Percentiles rank a stretch among this genome's conserved stretches.
phyloP scores from a whole-genome alignment of 1,284 basidiomycete genomes.

The Caloboletus inedulis region DNA sequence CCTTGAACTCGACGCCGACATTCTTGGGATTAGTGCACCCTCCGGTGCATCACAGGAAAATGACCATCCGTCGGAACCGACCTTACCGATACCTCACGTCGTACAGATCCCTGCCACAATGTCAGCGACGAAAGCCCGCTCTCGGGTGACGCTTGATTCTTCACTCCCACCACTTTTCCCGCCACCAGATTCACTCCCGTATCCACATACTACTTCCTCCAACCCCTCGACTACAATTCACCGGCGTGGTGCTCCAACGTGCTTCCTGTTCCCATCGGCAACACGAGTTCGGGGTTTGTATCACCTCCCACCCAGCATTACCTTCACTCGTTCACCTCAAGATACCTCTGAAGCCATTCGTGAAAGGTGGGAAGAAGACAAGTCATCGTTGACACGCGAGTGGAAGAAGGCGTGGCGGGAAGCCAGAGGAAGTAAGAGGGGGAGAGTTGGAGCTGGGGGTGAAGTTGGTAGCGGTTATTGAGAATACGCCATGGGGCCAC shows the following conservation, averaged over 20 bases:
- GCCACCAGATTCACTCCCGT: constrained; percentile 29
- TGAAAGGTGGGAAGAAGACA: constrained; percentile 67
- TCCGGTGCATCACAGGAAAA: constrained; percentile 3
- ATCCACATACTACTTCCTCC: constrained; percentile 5
- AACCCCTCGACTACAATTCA: not conserved
- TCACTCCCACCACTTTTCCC: constrained; percentile 66
- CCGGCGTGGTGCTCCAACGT: constrained; percentile 7
- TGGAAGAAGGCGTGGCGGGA: constrained; percentile 82
- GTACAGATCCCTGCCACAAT: not conserved
- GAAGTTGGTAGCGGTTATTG: constrained; percentile 23
- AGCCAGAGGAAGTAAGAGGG: constrained; percentile 65
- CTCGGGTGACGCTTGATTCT: constrained; percentile 41
- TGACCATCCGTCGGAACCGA: not conserved
- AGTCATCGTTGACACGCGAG: constrained; percentile 67
- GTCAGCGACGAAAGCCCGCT: constrained; percentile 6
- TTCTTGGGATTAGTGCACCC: constrained; percentile 22
- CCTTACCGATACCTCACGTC: not conserved
- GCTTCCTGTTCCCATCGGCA: constrained; percentile 24
- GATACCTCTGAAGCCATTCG: constrained; percentile 59
- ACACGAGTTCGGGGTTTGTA: constrained; percentile 43
- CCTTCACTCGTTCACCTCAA: constrained; percentile 45
- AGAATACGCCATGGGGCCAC: not conserved
- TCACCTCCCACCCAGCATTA: constrained; percentile 30
- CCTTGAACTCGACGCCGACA: constrained; percentile 59
- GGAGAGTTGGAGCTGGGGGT: constrained; percentile 54